These are phyloP conservation scores for Codiaeum variegatum DNA, from an alignment of 441 rosid genomes.

Conservation along the genomic window DNA sequence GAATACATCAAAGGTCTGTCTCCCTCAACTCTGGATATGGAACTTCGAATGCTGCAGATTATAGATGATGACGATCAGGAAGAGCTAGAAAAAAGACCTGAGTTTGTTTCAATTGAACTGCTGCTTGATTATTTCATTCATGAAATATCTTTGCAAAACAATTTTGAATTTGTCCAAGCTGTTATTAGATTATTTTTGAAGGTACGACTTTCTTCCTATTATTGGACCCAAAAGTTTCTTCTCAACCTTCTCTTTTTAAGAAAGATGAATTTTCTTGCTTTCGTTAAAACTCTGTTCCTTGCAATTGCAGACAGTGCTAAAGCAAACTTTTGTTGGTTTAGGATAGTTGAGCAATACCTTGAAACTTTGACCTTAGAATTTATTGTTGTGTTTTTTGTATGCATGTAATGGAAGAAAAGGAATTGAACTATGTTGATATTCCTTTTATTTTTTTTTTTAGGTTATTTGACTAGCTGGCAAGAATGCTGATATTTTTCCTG, in stretches of 20 bases:
- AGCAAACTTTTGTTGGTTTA: neutral
- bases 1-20: conserved; percentile 76
- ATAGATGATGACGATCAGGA: conserved; percentile 63
- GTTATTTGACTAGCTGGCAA: neutral
- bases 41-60: conserved; percentile 87
- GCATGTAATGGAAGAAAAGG: neutral
- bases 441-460: neutral
- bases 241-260: too few species aligned
- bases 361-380: neutral
- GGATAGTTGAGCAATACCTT: neutral
- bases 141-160: conserved; percentile 61
- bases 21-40: conserved; percentile 87
- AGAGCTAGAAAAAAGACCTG: conserved; percentile 59
- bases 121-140: conserved; percentile 75
- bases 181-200: conserved; percentile 77
- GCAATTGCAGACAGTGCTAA: neutral
- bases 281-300: neutral
- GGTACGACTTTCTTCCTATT: conserved; percentile 42
- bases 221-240: neutral
- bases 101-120: conserved; percentile 53
- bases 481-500: neutral
- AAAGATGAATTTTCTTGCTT: neutral
- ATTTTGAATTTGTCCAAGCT: conserved; percentile 92
- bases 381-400: neutral
- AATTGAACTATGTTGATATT: neutral